A percentile compares a stretch with the other conserved stretches of the same genome.
These are phyloP conservation scores for Apiotrichum montevideense DNA, from an alignment of 1,284 basidiomycete genomes.

Conservation along the genomic window DNA sequence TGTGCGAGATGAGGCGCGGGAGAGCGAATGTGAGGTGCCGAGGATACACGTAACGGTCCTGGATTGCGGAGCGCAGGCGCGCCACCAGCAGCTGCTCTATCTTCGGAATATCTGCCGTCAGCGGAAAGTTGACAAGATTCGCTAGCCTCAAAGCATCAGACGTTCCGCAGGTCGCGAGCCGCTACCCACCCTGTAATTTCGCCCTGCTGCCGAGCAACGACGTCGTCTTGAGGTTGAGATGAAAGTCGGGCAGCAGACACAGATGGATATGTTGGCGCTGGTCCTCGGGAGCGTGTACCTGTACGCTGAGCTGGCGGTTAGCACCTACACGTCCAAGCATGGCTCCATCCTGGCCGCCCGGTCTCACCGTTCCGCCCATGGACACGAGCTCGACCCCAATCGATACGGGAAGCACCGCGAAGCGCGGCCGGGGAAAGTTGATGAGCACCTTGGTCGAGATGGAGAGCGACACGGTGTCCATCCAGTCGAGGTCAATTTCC, in stretches of 20 bases:
- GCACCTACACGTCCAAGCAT: constrained; percentile 1
- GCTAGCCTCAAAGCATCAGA: neutral
- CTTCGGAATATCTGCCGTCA: constrained; percentile 53
- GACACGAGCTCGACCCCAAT: constrained; percentile 52
- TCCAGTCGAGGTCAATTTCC: constrained; percentile 55
- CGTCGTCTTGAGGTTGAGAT: constrained; percentile 51
- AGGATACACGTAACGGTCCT: constrained; percentile 52
- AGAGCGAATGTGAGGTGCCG: constrained; percentile 48
- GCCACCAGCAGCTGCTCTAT: constrained; percentile 55
- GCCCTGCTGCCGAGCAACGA: constrained; percentile 54
- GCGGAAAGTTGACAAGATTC: neutral
- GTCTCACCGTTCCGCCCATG: constrained; percentile 51
- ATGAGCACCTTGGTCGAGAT: constrained; percentile 54
- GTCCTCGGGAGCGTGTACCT: constrained; percentile 35
- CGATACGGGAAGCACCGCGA: constrained; percentile 54
- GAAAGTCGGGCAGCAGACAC: constrained; percentile 55
- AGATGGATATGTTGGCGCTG: constrained; percentile 48
- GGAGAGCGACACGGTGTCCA: constrained; percentile 51
- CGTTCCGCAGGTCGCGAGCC: too few species aligned
- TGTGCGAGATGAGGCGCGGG: constrained; percentile 41
- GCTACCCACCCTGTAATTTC: constrained; percentile 49
- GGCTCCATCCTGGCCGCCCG: neutral
- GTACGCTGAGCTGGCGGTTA: constrained; percentile 33
- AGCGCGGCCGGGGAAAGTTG: constrained; percentile 54
- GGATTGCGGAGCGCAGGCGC: constrained; percentile 50